A percentile compares a stretch with the other conserved stretches of the same genome.
Evolutionary conservation across 805 yeast genomes (phyloP).

Genomic region (Starmerella vitae): DNA sequence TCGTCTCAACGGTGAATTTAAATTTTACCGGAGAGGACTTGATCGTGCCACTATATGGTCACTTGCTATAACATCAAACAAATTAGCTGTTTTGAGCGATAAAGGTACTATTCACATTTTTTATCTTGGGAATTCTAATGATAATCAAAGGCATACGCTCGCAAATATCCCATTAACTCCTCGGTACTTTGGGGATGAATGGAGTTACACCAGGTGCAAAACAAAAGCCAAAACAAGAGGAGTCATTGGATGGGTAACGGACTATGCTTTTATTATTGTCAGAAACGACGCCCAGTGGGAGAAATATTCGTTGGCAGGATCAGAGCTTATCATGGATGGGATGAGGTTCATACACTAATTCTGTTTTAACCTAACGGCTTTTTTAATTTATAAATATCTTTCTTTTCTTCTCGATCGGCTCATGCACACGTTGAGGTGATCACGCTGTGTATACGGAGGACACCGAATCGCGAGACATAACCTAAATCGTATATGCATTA

Average conservation of each 20-base stretch:
- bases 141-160: constrained; percentile 47
- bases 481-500: no score
- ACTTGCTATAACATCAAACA: constrained; percentile 72
- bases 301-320: constrained; percentile 58
- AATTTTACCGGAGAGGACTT: constrained; percentile 79
- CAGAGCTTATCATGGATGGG: constrained; percentile 49
- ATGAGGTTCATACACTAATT: not conserved
- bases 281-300: constrained; percentile 82
- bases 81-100: constrained; percentile 75
- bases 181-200: constrained; percentile 64
- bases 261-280: constrained; percentile 55
- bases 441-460: no score
- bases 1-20: constrained; percentile 48
- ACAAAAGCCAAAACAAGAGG: constrained; percentile 33
- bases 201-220: constrained; percentile 75
- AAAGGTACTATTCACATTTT: constrained; percentile 81
- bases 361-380: not conserved
- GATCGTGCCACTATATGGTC: constrained; percentile 74
- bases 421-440: no score
- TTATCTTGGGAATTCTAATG: constrained; percentile 31
- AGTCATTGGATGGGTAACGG: constrained; percentile 61
- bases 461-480: no score
- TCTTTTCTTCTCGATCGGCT: no score
- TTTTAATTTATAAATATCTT: no score
- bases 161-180: constrained; percentile 54